Evolutionary conservation across 2,329 filamentous ascomycete genomes (phyloP).

Genomic region (Pseudocercospora crystallina): DNA sequence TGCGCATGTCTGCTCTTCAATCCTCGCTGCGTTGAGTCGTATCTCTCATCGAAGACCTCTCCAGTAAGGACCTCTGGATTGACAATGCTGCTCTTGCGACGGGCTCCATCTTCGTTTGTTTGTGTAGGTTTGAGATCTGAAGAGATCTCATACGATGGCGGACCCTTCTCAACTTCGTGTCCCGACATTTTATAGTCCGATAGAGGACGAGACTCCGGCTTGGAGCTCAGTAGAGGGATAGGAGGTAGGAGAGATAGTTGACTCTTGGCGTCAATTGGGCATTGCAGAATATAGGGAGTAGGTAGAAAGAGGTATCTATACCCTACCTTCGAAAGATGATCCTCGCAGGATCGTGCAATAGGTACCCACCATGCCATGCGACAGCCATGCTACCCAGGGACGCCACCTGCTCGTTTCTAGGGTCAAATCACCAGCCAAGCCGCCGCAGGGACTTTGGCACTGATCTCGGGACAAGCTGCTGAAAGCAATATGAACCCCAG

Average conservation of each 20-base stretch:
- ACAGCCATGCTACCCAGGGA: too few relatives aligned
- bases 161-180: conserved; percentile 12
- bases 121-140: conserved; percentile 4
- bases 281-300: too few relatives aligned
- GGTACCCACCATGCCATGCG: too few relatives aligned
- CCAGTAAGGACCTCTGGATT: conserved; percentile 24
- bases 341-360: too few relatives aligned
- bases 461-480: neutral
- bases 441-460: too few relatives aligned
- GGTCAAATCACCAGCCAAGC: neutral
- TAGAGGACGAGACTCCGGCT: too few relatives aligned
- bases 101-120: conserved; percentile 10
- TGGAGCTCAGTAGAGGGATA: too few relatives aligned
- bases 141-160: neutral
- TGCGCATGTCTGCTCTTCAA: conserved; percentile 41
- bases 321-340: too few relatives aligned
- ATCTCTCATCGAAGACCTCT: conserved; percentile 24
- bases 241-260: too few relatives aligned
- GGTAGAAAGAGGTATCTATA: too few relatives aligned
- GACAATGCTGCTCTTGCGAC: conserved; percentile 14
- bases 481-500: neutral
- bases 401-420: too few relatives aligned
- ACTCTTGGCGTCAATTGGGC: too few relatives aligned
- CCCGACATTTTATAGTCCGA: conserved; percentile 2
- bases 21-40: conserved; percentile 43